Evolutionary conservation across 371 early-diverging fungal species (phyloP).

Genomic region (Mortierella sp.): DNA sequence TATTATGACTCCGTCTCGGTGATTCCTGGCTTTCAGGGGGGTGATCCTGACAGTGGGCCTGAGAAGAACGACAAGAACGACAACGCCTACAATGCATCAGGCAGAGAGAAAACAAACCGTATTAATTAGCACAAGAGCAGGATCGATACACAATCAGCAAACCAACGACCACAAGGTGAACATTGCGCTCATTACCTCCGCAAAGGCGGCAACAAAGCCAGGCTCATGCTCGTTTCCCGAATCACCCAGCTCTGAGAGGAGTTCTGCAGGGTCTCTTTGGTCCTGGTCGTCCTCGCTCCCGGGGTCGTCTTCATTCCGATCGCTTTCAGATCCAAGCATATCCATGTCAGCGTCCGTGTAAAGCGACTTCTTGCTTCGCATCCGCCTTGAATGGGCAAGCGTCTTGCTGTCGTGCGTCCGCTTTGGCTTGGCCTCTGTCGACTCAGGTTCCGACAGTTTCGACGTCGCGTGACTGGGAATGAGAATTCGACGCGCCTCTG

Average conservation of each 20-base stretch:
- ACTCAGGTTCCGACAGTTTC: background rate
- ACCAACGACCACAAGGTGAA: background rate
- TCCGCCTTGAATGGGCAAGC: background rate
- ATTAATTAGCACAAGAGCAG: background rate
- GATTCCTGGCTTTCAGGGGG: conserved; percentile 15
- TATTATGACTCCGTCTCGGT: background rate
- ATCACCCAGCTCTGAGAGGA: conserved; percentile 27
- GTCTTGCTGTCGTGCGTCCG: background rate
- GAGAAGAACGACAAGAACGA: conserved; percentile 40
- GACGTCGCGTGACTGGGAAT: background rate
- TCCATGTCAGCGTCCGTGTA: conserved; percentile 55
- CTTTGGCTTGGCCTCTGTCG: background rate
- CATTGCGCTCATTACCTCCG: too few relatives aligned
- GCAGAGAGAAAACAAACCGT: background rate
- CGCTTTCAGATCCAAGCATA: conserved; percentile 41
- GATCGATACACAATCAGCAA: background rate
- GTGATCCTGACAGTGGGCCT: conserved; percentile 36
- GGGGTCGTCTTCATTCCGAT: background rate
- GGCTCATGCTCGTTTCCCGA: conserved; percentile 40
- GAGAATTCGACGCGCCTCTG: conserved; percentile 27
- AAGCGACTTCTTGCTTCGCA: conserved; percentile 24
- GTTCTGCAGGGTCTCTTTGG: conserved; percentile 10
- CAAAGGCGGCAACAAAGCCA: conserved; percentile 44
- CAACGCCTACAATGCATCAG: conserved; percentile 28
- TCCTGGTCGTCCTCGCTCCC: background rate